Evolutionary conservation across 139 green algal species (phyloP).

Genomic region (Eudorina sp.): DNA sequence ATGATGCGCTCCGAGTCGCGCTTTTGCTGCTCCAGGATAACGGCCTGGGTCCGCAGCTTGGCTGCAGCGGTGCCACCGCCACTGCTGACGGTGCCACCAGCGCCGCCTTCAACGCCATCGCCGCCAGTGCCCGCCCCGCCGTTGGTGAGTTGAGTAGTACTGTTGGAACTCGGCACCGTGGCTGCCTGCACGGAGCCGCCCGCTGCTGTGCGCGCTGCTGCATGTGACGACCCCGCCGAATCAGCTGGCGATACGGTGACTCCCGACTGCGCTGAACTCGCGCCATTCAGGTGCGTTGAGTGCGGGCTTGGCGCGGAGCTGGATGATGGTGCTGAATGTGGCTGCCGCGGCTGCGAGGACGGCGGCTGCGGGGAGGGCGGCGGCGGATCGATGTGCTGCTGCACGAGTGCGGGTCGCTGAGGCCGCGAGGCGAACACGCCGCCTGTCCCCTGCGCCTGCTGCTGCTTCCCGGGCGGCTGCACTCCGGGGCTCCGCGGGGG

Average conservation of each 20-base stretch:
- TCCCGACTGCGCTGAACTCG: too few relatives aligned
- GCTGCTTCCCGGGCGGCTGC: background rate
- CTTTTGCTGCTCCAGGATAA: slow-evolving; percentile 28
- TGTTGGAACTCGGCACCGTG: background rate
- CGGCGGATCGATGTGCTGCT: background rate
- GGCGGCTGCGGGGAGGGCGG: background rate
- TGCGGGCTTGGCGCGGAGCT: too few relatives aligned
- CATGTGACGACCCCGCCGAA: too few relatives aligned
- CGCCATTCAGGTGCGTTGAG: too few relatives aligned
- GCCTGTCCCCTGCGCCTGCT: background rate
- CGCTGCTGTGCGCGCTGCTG: too few relatives aligned
- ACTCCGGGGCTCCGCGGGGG: background rate
- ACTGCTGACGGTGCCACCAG: background rate
- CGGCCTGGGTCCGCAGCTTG: slow-evolving; percentile 7
- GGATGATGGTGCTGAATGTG: background rate
- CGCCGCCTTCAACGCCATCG: background rate
- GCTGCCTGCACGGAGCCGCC: too few relatives aligned
- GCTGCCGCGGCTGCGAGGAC: background rate
- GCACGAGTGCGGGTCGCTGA: background rate
- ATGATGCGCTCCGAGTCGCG: slow-evolving; percentile 45
- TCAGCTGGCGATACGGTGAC: too few relatives aligned
- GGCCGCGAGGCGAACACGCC: background rate
- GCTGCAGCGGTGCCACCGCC: slow-evolving; percentile 1
- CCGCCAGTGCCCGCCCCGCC: background rate
- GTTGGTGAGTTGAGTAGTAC: background rate